Evolutionary conservation across 352 stramenopile species (phyloP), one percentile per base, ranked within the genome.

Genomic region (Phytopythium delawarense): DNA sequence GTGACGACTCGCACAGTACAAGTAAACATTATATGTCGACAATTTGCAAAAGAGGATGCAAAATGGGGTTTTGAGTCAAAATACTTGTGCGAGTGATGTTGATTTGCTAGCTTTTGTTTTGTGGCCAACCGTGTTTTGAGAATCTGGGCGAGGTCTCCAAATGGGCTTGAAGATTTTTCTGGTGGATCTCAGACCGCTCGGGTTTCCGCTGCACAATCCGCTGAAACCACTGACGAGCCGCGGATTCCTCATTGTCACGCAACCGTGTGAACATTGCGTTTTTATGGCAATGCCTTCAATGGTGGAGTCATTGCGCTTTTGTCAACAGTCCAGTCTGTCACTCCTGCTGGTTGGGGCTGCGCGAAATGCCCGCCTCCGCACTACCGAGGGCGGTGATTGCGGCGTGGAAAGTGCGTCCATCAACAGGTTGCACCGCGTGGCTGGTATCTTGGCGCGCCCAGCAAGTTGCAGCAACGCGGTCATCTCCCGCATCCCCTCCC

Each of bases 1-100:
- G 20, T 28, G 44, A 49, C 44, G n/a, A 49, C 44, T 49, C n/a
- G 44, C 23, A 46, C 40, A 46, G 40, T 46, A 46, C 40, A 46
- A 7, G 40, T 49, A 49, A 49, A 28, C 44, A 28, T 16, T 18
- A 16, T 28, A 7, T n/a, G n/a, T 28, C 40, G 6, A 23, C 16
- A 23, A 21, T 23, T 46, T 11, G 40, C 18, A 46, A 11, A 46
- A 46, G 5, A 46, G 40, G 40, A 16, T 23, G 35, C 25, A 28
- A 28, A 28, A 28, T 28, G 25, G 1, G 25, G 25, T 2, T 28
- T 28, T 28, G 25, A 28, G 25, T 1, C 25, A 2, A 28, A 1
- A 2, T 28, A 1, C 25, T 28, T 28, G 1, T 28, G 25, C 1
- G 2, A 28, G 25, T 2, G 25, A 28, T 28, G 25, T 28, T 28